A percentile compares a stretch with the other conserved stretches of the same genome.
phyloP scores from a whole-genome alignment of 2,329 filamentous ascomycete genomes.

The Aspergillus candidus region DNA sequence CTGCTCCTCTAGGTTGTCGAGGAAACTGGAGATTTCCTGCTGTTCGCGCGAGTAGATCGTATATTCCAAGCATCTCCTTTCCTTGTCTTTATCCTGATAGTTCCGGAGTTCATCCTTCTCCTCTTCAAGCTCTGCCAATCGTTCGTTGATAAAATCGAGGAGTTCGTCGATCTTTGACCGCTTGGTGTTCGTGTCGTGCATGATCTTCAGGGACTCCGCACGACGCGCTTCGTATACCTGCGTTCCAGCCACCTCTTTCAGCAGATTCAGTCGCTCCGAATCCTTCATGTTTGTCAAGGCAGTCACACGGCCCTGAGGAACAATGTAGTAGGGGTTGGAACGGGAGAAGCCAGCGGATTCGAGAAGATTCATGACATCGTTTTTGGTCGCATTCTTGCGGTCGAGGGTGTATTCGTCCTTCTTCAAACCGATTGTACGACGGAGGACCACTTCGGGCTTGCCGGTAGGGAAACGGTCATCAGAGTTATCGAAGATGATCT shows the following conservation, averaged over 20 bases:
- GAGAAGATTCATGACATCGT: conserved; percentile 88
- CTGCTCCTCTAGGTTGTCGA: conserved; percentile 77
- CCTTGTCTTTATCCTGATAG: conserved; percentile 91
- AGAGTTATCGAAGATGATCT: conserved; percentile 97
- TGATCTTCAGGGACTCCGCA: conserved; percentile 89
- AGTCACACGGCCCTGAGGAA: conserved; percentile 93
- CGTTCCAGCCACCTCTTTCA: conserved; percentile 98
- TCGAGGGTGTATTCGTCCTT: conserved; percentile 99
- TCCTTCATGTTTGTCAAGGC: conserved; percentile 99
- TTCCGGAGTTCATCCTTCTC: conserved; percentile 93
- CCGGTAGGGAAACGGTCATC: conserved; percentile 93
- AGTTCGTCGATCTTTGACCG: conserved; percentile 89
- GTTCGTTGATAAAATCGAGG: conserved; percentile 84
- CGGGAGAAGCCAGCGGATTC: conserved; percentile 95
- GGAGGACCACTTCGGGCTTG: conserved; percentile 81
- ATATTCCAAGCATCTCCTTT: conserved; percentile 87
- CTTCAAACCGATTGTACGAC: conserved; percentile 91
- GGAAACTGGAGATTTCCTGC: conserved; percentile 64
- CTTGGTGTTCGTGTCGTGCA: conserved; percentile 94
- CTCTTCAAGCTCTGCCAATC: conserved; percentile 82
- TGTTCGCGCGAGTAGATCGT: conserved; percentile 90
- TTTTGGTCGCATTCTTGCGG: conserved; percentile 90
- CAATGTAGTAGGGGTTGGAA: conserved; percentile 98
- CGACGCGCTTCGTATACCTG: conserved; percentile 93
- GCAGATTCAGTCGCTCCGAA: conserved; percentile 74